These are phyloP conservation scores for Botrytis sinoallii DNA, from an alignment of 2,329 filamentous ascomycete genomes.

Conservation along the genomic window DNA sequence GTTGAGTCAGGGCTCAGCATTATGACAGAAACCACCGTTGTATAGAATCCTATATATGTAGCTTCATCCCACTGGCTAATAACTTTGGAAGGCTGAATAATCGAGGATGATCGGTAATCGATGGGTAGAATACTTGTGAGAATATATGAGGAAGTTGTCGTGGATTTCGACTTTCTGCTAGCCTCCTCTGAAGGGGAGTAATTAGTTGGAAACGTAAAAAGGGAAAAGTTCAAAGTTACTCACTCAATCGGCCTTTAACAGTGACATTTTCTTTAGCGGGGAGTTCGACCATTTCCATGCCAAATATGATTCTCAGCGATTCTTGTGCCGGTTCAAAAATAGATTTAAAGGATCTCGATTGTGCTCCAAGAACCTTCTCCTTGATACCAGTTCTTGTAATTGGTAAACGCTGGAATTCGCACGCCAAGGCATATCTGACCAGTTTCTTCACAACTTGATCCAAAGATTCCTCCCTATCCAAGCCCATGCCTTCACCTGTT, in stretches of 20 bases:
- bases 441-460: slow-evolving; percentile 61
- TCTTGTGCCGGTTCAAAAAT: slow-evolving; percentile 77
- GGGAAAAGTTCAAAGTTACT: neutral
- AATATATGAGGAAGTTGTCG: slow-evolving; percentile 67
- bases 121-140: slow-evolving; percentile 70
- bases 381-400: slow-evolving; percentile 61
- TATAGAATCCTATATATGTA: slow-evolving; percentile 79
- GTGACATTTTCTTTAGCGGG: slow-evolving; percentile 78
- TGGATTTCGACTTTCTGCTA: slow-evolving; percentile 46
- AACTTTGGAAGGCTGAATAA: slow-evolving; percentile 65
- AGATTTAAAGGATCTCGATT: slow-evolving; percentile 66
- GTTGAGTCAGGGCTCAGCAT: slow-evolving; percentile 64
- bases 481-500: slow-evolving; percentile 27
- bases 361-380: slow-evolving; percentile 50
- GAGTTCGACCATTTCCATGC: slow-evolving; percentile 89
- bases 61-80: slow-evolving; percentile 67
- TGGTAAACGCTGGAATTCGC: slow-evolving; percentile 59
- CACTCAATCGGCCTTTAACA: slow-evolving; percentile 74
- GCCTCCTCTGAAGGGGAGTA: slow-evolving; percentile 28
- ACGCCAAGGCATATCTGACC: slow-evolving; percentile 65
- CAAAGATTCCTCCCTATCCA: slow-evolving; percentile 27
- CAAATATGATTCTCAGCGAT: slow-evolving; percentile 69
- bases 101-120: slow-evolving; percentile 61
- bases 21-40: slow-evolving; percentile 74
- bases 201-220: slow-evolving; percentile 6